Percentiles rank a stretch among this genome's conserved stretches.
Conservation (phyloP, 495 filamentous ascomycete genomes). For the Cairneyella variabilis region DNA sequence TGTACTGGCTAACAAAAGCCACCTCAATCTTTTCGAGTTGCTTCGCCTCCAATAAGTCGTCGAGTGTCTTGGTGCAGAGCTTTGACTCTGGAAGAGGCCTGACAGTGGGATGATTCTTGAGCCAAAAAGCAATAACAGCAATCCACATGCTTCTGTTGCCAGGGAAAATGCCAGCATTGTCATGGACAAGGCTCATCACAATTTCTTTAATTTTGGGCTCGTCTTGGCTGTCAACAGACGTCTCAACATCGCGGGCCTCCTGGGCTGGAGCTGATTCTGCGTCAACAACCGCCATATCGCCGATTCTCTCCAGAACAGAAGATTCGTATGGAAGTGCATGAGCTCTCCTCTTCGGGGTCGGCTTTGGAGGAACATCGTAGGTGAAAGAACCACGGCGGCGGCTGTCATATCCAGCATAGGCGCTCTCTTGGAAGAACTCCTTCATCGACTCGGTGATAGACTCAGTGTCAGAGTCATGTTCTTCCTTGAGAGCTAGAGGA, state of each 20-base stretch:
- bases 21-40: conserved; percentile 60
- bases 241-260: not conserved
- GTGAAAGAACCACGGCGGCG: no score
- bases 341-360: no score
- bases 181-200: conserved; percentile 64
- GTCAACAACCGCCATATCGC: no score
- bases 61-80: conserved; percentile 49
- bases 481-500: no score
- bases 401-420: no score
- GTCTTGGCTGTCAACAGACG: not conserved
- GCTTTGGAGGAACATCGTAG: no score
- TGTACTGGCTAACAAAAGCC: conserved; percentile 40
- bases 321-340: no score
- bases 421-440: no score
- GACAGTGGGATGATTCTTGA: conserved; percentile 51
- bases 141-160: conserved; percentile 68
- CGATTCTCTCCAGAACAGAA: no score
- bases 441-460: no score
- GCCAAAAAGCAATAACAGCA: conserved; percentile 62
- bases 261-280: not conserved
- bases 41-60: conserved; percentile 54
- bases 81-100: conserved; percentile 28
- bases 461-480: no score
- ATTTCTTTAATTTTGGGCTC: conserved; percentile 46
- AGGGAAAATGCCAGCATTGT: conserved; percentile 69